These are phyloP conservation scores for Boletus sp. DNA, from an alignment of 1,284 basidiomycete genomes.

Conservation along the genomic window DNA sequence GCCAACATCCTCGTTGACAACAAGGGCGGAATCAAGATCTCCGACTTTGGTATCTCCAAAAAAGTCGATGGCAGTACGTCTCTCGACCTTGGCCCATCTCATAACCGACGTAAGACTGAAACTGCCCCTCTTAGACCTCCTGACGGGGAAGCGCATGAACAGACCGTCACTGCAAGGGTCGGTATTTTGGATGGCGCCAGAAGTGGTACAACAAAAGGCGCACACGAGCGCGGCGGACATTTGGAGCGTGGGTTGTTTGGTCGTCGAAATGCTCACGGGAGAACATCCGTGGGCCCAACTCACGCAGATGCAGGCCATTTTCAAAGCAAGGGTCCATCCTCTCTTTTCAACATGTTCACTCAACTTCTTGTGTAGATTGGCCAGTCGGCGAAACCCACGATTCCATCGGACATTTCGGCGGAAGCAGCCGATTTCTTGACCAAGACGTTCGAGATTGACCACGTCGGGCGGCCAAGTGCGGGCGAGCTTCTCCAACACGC, in stretches of 20 bases:
- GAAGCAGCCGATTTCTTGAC: slow-evolving; percentile 85
- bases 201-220: slow-evolving; percentile 93
- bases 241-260: slow-evolving; percentile 96
- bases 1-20: slow-evolving; percentile 98
- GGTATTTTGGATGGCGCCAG: slow-evolving; percentile 99
- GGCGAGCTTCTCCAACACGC: slow-evolving; percentile 69
- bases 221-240: slow-evolving; percentile 97
- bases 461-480: slow-evolving; percentile 79
- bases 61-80: slow-evolving; percentile 88
- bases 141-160: slow-evolving; percentile 75
- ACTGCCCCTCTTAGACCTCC: slow-evolving; percentile 50
- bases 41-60: slow-evolving; percentile 98
- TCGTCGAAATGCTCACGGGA: slow-evolving; percentile 98
- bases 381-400: slow-evolving; percentile 75
- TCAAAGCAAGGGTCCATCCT: slow-evolving; percentile 59
- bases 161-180: slow-evolving; percentile 93
- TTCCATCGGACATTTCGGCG: slow-evolving; percentile 82
- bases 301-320: slow-evolving; percentile 99
- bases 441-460: slow-evolving; percentile 82
- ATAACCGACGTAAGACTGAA: background rate
- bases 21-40: slow-evolving; percentile 97
- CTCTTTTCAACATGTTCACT: too few relatives aligned
- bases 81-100: background rate
- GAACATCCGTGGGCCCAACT: slow-evolving; percentile 96
- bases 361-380: too few relatives aligned